Evolutionary conservation across 1,139 yeast genomes (phyloP).

Genomic region (Lodderomyces jiufengensis): DNA sequence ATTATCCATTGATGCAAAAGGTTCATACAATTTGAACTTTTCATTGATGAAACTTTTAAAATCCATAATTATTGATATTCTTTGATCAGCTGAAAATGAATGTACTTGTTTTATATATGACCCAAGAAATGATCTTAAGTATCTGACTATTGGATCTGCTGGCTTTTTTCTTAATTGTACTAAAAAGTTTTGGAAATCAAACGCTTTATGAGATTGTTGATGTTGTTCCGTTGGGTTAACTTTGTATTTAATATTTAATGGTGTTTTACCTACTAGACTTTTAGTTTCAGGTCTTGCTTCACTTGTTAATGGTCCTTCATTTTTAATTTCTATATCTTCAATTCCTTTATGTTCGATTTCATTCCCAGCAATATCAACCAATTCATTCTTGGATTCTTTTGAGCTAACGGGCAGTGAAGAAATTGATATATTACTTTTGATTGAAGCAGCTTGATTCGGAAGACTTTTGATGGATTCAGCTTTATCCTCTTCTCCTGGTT

Average conservation of each 20-base stretch:
- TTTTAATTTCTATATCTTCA: conserved; percentile 3
- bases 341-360: conserved; percentile 3
- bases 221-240: conserved; percentile 28
- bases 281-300: not conserved
- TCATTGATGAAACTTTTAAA: conserved; percentile 68
- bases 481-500: too few relatives aligned
- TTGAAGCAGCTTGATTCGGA: too few relatives aligned
- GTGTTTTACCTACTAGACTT: conserved; percentile 1
- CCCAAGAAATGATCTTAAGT: conserved; percentile 72
- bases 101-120: conserved; percentile 66
- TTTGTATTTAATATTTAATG: conserved; percentile 7
- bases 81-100: conserved; percentile 71
- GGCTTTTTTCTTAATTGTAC: conserved; percentile 64
- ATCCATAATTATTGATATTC: conserved; percentile 69
- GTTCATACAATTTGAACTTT: conserved; percentile 65
- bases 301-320: not conserved
- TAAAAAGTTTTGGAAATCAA: conserved; percentile 82
- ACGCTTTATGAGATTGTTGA: conserved; percentile 48
- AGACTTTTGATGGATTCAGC: too few relatives aligned
- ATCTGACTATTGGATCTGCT: conserved; percentile 89
- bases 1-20: conserved; percentile 65
- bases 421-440: too few relatives aligned
- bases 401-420: too few relatives aligned
- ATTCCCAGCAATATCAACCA: conserved; percentile 3
- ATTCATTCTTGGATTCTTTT: not conserved